Base-by-base conservation (phyloP, 495 filamentous ascomycete genomes). In the Clohesyomyces aquaticus region DNA sequence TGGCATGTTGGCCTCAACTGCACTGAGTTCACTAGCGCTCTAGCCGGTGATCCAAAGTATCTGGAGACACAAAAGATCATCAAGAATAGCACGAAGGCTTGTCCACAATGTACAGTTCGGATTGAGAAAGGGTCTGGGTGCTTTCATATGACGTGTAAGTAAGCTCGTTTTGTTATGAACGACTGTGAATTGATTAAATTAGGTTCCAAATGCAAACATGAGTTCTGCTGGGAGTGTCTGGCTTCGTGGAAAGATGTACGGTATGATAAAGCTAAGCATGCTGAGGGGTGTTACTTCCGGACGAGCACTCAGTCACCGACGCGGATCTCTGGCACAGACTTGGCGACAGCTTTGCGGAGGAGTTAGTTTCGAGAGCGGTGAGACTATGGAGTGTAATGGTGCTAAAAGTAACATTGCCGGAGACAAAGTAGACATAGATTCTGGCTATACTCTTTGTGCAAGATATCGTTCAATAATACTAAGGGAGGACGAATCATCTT, bases 201-300 rank as follows among this genome's bases (percentile, higher is more conserved):
- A 59, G 55, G 55, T 22, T 47, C 22, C n/a, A 47, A 16, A 22
- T 59, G 55, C 22, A 46, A 46, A 1, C 55, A 59, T 48, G 55
- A 59, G 23, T 59, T 59, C 27, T 59, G 42, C 55, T 59, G 55
- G 55, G 42, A 59, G 27, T 59, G 55, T 28, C 27, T 59, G 23
- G 55, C 25, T 9, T 25, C 32, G 16, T 59, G 55, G 55, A 3
- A 59, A 3, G 6, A 6, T 3, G 55, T 59, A 9, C 12, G 16
- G 55, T 19, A 14, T 1, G 48, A 26, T 16, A 4, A 18, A 14
- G 11, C 14, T 14, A 23, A 11, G 12, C 55, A 59, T 48, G 11
- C 10, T 26, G 12, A 3, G 18, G 55, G 22, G 1, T 59, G 55
- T 21, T 59, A 47, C 28, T 59, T 59, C 19, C 55, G 55, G 18